phyloP scores from a whole-genome alignment of 192 early-diverging fungal genomes.

The Umbelopsis sp. region DNA sequence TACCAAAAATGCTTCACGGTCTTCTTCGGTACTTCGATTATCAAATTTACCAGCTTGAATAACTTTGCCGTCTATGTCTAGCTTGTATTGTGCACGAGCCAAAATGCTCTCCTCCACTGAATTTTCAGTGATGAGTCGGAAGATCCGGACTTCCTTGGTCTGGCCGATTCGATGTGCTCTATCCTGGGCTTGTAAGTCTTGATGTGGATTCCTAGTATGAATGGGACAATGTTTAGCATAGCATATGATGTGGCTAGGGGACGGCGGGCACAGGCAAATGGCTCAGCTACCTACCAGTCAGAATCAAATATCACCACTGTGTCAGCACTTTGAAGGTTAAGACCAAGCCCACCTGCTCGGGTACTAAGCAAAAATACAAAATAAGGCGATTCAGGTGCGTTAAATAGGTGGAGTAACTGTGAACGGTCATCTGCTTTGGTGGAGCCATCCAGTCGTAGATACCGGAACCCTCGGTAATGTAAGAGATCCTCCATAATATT shows the following conservation, averaged over 20 bases:
- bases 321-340: conserved; percentile 96
- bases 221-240: neutral
- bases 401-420: conserved; percentile 80
- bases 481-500: conserved; percentile 97
- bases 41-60: conserved; percentile 99
- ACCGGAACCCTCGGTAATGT: conserved; percentile 67
- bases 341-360: conserved; percentile 93
- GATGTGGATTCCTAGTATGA: conserved; percentile 84
- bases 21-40: conserved; percentile 90
- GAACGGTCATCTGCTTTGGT: conserved; percentile 91
- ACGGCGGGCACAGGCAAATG: no score
- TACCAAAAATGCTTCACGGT: conserved; percentile 88
- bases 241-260: neutral
- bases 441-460: conserved; percentile 89
- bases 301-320: conserved; percentile 99
- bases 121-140: conserved; percentile 87
- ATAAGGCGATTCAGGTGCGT: conserved; percentile 75
- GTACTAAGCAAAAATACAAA: conserved; percentile 95
- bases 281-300: conserved; percentile 75
- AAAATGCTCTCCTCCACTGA: conserved; percentile 96
- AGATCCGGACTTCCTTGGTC: conserved; percentile 95
- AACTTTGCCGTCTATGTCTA: conserved; percentile 97
- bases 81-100: conserved; percentile 91
- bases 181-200: conserved; percentile 98
- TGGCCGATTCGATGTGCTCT: conserved; percentile 99